Conservation (phyloP, 2,329 filamentous ascomycete genomes). For the Didymella arachidicola region DNA sequence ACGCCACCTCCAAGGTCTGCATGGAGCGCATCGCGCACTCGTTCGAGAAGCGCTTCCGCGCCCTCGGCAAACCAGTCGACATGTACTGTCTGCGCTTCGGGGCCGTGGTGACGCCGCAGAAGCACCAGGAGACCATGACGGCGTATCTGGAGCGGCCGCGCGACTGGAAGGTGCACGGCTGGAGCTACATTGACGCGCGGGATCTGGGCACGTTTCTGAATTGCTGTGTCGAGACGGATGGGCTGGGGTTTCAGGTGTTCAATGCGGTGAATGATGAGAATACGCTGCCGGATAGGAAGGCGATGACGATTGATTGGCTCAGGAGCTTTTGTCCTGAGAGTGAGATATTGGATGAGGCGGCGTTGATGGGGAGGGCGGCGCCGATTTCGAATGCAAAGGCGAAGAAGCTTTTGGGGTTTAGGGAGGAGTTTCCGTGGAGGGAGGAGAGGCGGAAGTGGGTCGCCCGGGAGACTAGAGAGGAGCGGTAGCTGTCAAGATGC, state of each 20-base stretch:
- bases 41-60: slow-evolving; percentile 61
- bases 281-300: slow-evolving; percentile 52
- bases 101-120: slow-evolving; percentile 65
- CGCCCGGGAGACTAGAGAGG: background rate
- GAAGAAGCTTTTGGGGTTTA: slow-evolving; percentile 63
- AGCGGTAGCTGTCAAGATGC: background rate
- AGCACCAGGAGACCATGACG: slow-evolving; percentile 61
- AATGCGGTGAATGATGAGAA: slow-evolving; percentile 70
- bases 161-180: slow-evolving; percentile 63
- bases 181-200: slow-evolving; percentile 67
- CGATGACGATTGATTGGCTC: slow-evolving; percentile 58
- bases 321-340: slow-evolving; percentile 57
- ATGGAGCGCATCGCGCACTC: slow-evolving; percentile 63
- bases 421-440: slow-evolving; percentile 64
- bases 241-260: slow-evolving; percentile 68
- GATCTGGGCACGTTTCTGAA: slow-evolving; percentile 68
- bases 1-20: slow-evolving; percentile 66
- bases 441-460: slow-evolving; percentile 22
- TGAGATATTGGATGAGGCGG: slow-evolving; percentile 62
- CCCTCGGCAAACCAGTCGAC: slow-evolving; percentile 50
- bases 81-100: slow-evolving; percentile 68
- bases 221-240: slow-evolving; percentile 60
- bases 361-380: slow-evolving; percentile 57
- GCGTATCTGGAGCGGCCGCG: slow-evolving; percentile 58
- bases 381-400: slow-evolving; percentile 68